These are phyloP conservation scores for Periconia digitata DNA, from an alignment of 2,329 filamentous ascomycete species.

Conservation along the genomic window DNA sequence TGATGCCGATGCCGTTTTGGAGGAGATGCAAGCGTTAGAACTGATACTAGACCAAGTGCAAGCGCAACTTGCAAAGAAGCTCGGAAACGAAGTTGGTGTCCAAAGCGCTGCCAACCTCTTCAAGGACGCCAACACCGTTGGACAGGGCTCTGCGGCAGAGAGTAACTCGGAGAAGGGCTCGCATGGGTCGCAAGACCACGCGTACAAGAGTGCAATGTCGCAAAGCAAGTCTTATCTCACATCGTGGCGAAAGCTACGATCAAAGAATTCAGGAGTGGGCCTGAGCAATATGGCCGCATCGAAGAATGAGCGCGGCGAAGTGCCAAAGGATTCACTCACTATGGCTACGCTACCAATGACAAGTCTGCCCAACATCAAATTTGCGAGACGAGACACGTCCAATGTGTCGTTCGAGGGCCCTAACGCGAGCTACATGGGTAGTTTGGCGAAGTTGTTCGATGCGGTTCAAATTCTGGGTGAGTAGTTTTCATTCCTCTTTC, in stretches of 20 bases:
- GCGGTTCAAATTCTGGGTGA: constrained; percentile 89
- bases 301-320: constrained; percentile 38
- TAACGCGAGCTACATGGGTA: constrained; percentile 87
- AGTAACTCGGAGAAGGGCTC: constrained; percentile 29
- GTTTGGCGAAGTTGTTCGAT: constrained; percentile 87
- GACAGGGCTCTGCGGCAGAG: constrained; percentile 26
- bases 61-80: constrained; percentile 71
- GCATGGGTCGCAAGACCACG: constrained; percentile 34
- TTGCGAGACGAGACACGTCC: constrained; percentile 70
- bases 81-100: constrained; percentile 91
- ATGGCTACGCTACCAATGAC: constrained; percentile 61
- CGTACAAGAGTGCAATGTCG: constrained; percentile 35
- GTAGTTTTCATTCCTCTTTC: constrained; percentile 32
- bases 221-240: constrained; percentile 72
- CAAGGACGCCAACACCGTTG: constrained; percentile 61
- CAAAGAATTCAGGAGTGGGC: constrained; percentile 75
- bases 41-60: constrained; percentile 85
- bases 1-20: constrained; percentile 87
- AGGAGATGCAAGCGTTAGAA: constrained; percentile 92
- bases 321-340: constrained; percentile 61
- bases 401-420: constrained; percentile 76
- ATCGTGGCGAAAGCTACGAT: constrained; percentile 86
- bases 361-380: constrained; percentile 72
- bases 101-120: constrained; percentile 74
- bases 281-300: constrained; percentile 53